Percentiles rank a stretch among this genome's conserved stretches.
These are phyloP conservation scores for Salix koriyanagi DNA, from an alignment of 345 rosid species.

Conservation along the genomic window DNA sequence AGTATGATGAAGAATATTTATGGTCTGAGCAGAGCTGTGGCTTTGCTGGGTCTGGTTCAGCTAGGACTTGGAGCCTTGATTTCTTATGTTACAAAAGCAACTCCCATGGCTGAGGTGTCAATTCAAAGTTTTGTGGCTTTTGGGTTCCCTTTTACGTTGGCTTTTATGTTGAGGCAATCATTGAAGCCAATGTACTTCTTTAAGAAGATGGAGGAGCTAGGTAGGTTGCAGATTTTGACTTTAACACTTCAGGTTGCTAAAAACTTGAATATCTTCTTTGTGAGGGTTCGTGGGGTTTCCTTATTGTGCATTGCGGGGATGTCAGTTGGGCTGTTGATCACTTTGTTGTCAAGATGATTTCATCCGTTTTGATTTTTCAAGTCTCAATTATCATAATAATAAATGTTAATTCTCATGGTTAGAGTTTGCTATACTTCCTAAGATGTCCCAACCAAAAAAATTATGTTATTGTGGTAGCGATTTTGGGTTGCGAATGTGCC, in stretches of 20 bases:
- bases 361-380: background rate
- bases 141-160: constrained; percentile 75
- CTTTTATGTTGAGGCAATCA: constrained; percentile 71
- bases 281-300: constrained; percentile 52
- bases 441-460: background rate
- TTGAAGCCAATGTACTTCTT: constrained; percentile 82
- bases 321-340: constrained; percentile 41
- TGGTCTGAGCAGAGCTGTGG: constrained; percentile 57
- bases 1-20: constrained; percentile 70
- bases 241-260: constrained; percentile 70
- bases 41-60: constrained; percentile 59
- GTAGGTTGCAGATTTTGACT: constrained; percentile 84
- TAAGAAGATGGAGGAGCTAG: constrained; percentile 83
- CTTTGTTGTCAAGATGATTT: constrained; percentile 36
- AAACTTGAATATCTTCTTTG: constrained; percentile 59
- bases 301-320: constrained; percentile 49
- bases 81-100: constrained; percentile 39
- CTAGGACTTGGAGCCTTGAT: constrained; percentile 67
- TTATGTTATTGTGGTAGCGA: background rate
- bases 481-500: background rate
- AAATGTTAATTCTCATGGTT: background rate
- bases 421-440: background rate
- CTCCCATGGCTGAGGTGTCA: constrained; percentile 50
- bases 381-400: background rate
- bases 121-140: constrained; percentile 67